These are phyloP conservation scores for Monosporascus sp. DNA, from an alignment of 2,329 filamentous ascomycete species.

Conservation along the genomic window DNA sequence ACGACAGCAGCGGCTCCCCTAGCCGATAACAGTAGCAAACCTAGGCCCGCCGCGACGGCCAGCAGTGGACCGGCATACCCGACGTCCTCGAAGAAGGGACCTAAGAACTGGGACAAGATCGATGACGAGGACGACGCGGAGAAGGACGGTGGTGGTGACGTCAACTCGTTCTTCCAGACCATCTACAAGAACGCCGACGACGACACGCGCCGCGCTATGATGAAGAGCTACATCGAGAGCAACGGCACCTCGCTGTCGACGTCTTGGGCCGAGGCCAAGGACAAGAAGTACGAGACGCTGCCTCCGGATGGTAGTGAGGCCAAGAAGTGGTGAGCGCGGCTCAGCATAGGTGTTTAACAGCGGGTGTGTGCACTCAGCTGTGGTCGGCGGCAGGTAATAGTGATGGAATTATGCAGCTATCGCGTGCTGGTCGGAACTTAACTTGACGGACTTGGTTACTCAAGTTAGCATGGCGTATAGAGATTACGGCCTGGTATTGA, in stretches of 20 bases:
- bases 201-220: slow-evolving; percentile 88
- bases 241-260: slow-evolving; percentile 91
- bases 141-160: slow-evolving; percentile 55
- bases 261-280: slow-evolving; percentile 79
- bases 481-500: too few species aligned
- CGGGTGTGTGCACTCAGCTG: too few species aligned
- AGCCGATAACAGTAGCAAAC: slow-evolving; percentile 3
- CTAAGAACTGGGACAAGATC: slow-evolving; percentile 90
- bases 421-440: too few species aligned
- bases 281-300: slow-evolving; percentile 62
- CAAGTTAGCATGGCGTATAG: too few species aligned
- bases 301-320: slow-evolving; percentile 75
- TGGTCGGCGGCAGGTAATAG: too few species aligned
- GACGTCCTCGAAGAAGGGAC: slow-evolving; percentile 75
- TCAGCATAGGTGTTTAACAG: too few species aligned
- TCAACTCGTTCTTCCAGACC: slow-evolving; percentile 84
- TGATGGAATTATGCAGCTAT: too few species aligned
- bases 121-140: slow-evolving; percentile 44
- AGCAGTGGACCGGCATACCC: slow-evolving; percentile 61
- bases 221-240: slow-evolving; percentile 94
- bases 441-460: too few species aligned
- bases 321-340: slow-evolving; percentile 55
- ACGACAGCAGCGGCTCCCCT: background rate
- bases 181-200: slow-evolving; percentile 72
- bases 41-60: slow-evolving; percentile 3